A percentile compares a stretch with the other conserved stretches of the same genome.
These are phyloP conservation scores for Ustilago tritici DNA, from an alignment of 1,284 basidiomycete genomes.

Conservation along the genomic window DNA sequence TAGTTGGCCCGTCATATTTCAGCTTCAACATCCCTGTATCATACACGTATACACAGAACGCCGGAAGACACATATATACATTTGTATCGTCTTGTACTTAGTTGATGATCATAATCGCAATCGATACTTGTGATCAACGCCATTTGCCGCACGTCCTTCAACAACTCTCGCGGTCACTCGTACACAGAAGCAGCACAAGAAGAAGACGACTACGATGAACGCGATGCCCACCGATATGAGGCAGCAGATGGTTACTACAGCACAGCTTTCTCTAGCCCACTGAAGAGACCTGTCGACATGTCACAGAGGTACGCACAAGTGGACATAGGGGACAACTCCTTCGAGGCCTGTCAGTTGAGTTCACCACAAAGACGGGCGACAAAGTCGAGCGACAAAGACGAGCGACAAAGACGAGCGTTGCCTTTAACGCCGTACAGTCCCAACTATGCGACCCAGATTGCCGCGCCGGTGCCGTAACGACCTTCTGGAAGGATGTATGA, in stretches of 20 bases:
- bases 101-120: too few species aligned
- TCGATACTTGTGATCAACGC: too few species aligned
- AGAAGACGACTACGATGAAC: constrained; percentile 7
- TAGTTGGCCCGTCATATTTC: too few species aligned
- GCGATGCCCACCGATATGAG: constrained; percentile 3
- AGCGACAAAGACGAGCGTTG: constrained; percentile 13
- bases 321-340: constrained; percentile 9
- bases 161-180: constrained; percentile 1
- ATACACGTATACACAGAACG: too few species aligned
- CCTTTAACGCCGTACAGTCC: constrained; percentile 31
- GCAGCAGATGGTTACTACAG: constrained; percentile 10
- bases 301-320: neutral
- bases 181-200: constrained; percentile 14
- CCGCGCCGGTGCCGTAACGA: neutral
- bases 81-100: too few species aligned
- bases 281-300: constrained; percentile 4
- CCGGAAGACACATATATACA: too few species aligned
- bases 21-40: too few species aligned
- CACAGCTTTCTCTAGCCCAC: constrained; percentile 20
- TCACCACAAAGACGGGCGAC: constrained; percentile 18
- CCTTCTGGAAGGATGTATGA: constrained; percentile 41
- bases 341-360: constrained; percentile 24
- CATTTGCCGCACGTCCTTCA: too few species aligned
- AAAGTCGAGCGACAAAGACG: constrained; percentile 17
- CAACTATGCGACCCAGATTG: constrained; percentile 25